Evolutionary conservation across 129 eudicot genomes (phyloP), one percentile per base, ranked within the genome.

Genomic region (Smallanthus sonchifolius): DNA sequence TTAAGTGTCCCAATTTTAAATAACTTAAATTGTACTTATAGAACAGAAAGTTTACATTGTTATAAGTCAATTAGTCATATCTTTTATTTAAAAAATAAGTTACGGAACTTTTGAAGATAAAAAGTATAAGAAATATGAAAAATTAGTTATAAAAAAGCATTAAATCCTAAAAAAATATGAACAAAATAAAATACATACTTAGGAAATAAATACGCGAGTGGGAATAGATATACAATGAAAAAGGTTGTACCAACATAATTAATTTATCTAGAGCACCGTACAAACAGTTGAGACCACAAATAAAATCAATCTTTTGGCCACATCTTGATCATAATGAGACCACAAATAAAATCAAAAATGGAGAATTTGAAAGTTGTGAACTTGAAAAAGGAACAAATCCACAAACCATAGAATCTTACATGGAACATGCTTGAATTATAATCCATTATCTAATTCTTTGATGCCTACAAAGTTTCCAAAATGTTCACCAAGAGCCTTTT

Each of bases 311-410:
- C 17, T 49, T 8, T 59, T 74, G 14, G 34, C 20, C 66, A 62
- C 48, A 74, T 17, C 36, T 73, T 74, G 10, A 62, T 9, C 49
- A 44, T 51, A 74, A 74, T 47, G 51, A 75, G 70, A 44, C 49
- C 52, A 63, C 49, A 63, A 37, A 63, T 11, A 61, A 61, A 5
- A 13, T 15, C 6, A 36, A 43, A 24, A 42, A 59, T 2, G 3
- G n/a, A 40, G 11, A 39, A 54, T 34, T 24, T 36, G 11, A 38
- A 40, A 71, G 51, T 70, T 34, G 3, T 10, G 8, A 52, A 20
- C 65, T 70, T 7, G 51, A 24, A 39, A 68, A 68, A 32, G 7
- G 13, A 74, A 59, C 67, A 43, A 30, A 59, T 30, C 36, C 20
- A 45, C 37, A 60, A 45, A 32, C 44, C 7, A 44, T 8, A 59